Conservation (phyloP, 225 moss, liverwort and hornwort species). For the Marchantia paleacea region DNA sequence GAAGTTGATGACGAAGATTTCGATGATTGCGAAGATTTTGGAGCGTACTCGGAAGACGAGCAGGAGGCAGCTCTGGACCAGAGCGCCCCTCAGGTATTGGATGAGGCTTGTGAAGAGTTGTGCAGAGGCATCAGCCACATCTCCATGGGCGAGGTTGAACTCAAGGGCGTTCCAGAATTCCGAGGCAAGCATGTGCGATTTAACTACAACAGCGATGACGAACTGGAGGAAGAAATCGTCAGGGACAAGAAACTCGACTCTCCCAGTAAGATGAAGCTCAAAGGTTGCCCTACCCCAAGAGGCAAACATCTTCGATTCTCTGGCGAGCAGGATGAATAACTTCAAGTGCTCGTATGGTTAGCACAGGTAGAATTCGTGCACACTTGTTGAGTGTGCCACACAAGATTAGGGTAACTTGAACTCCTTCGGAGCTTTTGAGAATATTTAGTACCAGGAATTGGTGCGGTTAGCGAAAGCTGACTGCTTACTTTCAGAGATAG, state of each 20-base stretch:
- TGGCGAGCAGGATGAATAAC: conserved; percentile 16
- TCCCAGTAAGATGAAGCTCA: conserved; percentile 33
- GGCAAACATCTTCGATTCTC: conserved; percentile 51
- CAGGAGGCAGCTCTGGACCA: conserved; percentile 24
- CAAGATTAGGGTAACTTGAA: not conserved
- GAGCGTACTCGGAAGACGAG: conserved; percentile 36
- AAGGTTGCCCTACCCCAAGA: conserved; percentile 45
- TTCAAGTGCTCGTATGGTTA: not conserved
- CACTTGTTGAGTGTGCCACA: not conserved
- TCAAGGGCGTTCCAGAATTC: conserved; percentile 30
- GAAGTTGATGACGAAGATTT: conserved; percentile 25
- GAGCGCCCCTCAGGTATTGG: conserved; percentile 14
- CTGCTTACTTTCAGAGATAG: not conserved
- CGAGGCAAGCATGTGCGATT: conserved; percentile 54
- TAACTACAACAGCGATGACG: conserved; percentile 55
- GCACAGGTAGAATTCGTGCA: not conserved
- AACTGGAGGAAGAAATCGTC: conserved; percentile 40
- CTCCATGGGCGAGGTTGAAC: conserved; percentile 26
- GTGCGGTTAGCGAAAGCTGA: conserved; percentile 19
- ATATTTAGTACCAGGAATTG: too few species aligned
- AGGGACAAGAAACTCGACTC: conserved; percentile 21
- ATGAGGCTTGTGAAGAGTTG: conserved; percentile 48
- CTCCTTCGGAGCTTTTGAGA: not conserved
- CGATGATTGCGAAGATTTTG: conserved; percentile 31
- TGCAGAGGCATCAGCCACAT: conserved; percentile 53